These are phyloP conservation scores for Trichoderma arundinaceum DNA, from an alignment of 2,329 filamentous ascomycete species.

Conservation along the genomic window DNA sequence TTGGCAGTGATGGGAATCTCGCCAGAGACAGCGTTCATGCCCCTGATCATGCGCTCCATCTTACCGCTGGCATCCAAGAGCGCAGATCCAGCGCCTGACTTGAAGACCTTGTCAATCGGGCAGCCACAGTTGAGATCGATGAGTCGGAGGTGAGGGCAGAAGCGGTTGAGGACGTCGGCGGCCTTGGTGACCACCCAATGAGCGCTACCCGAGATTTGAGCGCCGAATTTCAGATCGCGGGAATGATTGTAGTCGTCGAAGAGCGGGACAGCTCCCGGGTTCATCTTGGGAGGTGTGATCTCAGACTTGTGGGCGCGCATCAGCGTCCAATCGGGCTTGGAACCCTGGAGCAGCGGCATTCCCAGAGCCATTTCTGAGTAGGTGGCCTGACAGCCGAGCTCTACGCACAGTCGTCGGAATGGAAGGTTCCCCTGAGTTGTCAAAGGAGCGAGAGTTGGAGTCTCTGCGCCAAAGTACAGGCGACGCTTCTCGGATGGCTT, in stretches of 20 bases:
- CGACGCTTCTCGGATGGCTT: conserved; percentile 90
- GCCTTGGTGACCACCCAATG: conserved; percentile 90
- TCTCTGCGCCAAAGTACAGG: conserved; percentile 93
- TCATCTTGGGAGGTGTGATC: conserved; percentile 71
- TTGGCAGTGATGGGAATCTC: conserved; percentile 94
- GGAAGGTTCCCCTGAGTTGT: conserved; percentile 97
- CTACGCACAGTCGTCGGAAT: conserved; percentile 87
- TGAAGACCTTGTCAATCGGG: conserved; percentile 92
- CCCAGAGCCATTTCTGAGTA: conserved; percentile 99
- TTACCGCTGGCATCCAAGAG: conserved; percentile 88
- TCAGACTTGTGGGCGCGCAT: conserved; percentile 92
- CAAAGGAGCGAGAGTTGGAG: conserved; percentile 88
- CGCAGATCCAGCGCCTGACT: conserved; percentile 85
- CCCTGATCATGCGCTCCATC: conserved; percentile 90
- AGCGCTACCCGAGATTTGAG: conserved; percentile 90
- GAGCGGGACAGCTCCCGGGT: conserved; percentile 55
- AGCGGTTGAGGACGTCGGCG: conserved; percentile 76
- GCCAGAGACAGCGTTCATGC: conserved; percentile 92
- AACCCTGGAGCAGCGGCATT: conserved; percentile 84
- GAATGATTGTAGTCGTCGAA: conserved; percentile 81
- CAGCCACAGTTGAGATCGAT: conserved; percentile 98
- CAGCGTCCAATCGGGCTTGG: conserved; percentile 91
- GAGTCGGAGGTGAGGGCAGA: conserved; percentile 82
- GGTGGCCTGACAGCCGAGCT: conserved; percentile 87
- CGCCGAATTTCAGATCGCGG: conserved; percentile 86